phyloP scores from a whole-genome alignment of 208 protist species.

The Blechomonas ayalai region DNA sequence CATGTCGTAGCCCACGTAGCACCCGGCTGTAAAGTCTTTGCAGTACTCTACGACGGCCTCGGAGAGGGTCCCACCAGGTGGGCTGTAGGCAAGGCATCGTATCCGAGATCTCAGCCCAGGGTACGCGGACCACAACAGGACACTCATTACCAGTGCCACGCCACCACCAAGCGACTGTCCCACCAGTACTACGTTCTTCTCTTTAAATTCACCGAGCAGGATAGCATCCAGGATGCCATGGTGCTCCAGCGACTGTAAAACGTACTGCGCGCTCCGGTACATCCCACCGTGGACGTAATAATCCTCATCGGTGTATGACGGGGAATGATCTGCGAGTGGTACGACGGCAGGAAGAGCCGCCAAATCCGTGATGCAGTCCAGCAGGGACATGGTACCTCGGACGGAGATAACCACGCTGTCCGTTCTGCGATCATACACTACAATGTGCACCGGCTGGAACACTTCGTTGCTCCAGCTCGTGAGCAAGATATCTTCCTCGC shows the following conservation, averaged over 20 bases:
- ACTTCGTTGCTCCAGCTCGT: conserved; percentile 61
- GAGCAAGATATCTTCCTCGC: conserved; percentile 62
- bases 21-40: conserved; percentile 45
- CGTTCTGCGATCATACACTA: conserved; percentile 40
- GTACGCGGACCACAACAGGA: conserved; percentile 43
- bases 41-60: conserved; percentile 60
- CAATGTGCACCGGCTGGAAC: conserved; percentile 76
- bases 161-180: conserved; percentile 87
- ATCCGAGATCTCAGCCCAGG: conserved; percentile 42
- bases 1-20: conserved; percentile 75
- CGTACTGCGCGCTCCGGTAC: conserved; percentile 43
- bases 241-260: conserved; percentile 39
- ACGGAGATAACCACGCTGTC: conserved; percentile 71
- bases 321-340: conserved; percentile 15
- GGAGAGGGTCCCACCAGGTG: conserved; percentile 69
- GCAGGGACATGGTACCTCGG: conserved; percentile 82
- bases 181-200: conserved; percentile 48
- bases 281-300: conserved; percentile 85
- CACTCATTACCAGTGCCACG: conserved; percentile 61
- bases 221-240: conserved; percentile 55
- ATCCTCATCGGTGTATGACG: conserved; percentile 14
- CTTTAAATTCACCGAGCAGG: conserved; percentile 20
- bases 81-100: conserved; percentile 69
- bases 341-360: conserved; percentile 37
- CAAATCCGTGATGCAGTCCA: conserved; percentile 80